Percentiles rank a stretch among this genome's conserved stretches.
These are phyloP conservation scores for Rhododendron molle DNA, from an alignment of 148 eudicot species.

Conservation along the genomic window DNA sequence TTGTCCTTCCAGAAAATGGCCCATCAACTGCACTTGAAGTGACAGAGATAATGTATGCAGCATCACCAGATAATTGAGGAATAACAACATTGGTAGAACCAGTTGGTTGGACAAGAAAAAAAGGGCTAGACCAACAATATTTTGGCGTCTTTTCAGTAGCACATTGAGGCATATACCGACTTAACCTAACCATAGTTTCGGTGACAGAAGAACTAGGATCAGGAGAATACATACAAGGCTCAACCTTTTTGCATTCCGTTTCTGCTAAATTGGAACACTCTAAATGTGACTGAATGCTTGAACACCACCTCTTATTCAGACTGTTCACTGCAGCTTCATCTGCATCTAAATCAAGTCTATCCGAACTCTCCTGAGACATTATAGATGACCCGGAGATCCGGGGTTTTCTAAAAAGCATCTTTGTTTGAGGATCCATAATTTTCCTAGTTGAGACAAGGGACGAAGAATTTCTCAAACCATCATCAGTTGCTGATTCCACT, in stretches of 20 bases:
- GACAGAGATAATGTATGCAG: constrained; percentile 78
- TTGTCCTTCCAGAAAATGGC: constrained; percentile 79
- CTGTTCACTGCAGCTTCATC: constrained; percentile 18
- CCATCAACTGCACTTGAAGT: constrained; percentile 67
- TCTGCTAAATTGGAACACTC: constrained; percentile 23
- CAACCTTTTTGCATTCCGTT: constrained; percentile 38
- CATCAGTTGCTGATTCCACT: constrained; percentile 25
- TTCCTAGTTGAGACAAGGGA: constrained; percentile 31
- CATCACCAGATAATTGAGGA: constrained; percentile 55
- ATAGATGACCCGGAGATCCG: constrained; percentile 21
- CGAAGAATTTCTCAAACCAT: constrained; percentile 19
- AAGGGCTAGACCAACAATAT: constrained; percentile 79
- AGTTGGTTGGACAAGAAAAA: constrained; percentile 84
- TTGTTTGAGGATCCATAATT: constrained; percentile 14
- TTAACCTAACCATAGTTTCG: constrained; percentile 62
- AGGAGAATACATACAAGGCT: constrained; percentile 81
- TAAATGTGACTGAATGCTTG: constrained; percentile 33
- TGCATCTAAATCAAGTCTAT: constrained; percentile 19
- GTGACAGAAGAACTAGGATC: constrained; percentile 56
- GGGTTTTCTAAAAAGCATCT: constrained; percentile 24
- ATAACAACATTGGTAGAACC: constrained; percentile 78
- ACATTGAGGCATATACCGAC: constrained; percentile 46
- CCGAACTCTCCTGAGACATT: constrained; percentile 16
- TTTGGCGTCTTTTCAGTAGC: constrained; percentile 32
- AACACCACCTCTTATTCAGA: constrained; percentile 16